Base-by-base conservation (phyloP, 495 filamentous ascomycete species). In the Talaromyces borbonicus region DNA sequence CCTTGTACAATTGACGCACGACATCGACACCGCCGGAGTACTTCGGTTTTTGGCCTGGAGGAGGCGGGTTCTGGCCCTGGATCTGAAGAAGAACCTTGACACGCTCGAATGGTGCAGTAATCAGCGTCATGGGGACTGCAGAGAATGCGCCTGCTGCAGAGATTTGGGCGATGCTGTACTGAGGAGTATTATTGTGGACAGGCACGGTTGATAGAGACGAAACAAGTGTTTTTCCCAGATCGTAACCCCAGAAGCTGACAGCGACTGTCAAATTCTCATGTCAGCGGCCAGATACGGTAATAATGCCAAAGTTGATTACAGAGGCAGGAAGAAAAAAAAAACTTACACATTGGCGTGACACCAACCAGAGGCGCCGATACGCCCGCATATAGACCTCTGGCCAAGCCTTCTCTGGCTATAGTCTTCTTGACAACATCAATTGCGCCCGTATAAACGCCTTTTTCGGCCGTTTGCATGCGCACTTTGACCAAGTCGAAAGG, bases 401-500 rank as follows among this genome's bases (percentile, higher is more conserved):
- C 67, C 52, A 93, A 56, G 0, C 92, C 92, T 66, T 97, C 93
- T 49, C 85, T 78, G 18, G 90, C 88, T 46, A 97, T 62, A 14
- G 84, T 88, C 71, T 80, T 93, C 60, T 75, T 68, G 51, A 95
- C 90, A 5, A 95, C 90, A 70, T 98, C 93, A 51, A 97, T 77
- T 6, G 93, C 92, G 25, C 84, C 80, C 9, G 71, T 80, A 64
- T 98, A 97, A 36, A 95, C 84, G 9, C 92, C 93, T 69, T 80
- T 85, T 66, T 95, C 88, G 14, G 92, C 87, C 1, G 92, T 98
- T 72, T 98, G 92, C 62, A 98, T 61, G 29, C 93, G 85, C 48
- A 98, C 92, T 67, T 98, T 98, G 57, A 97, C 90, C 49, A 98
- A 71, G 58, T 98, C 92, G 58, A 98, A 98, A 6, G 92, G 92